Conservation (phyloP, 1,139 yeast genomes). For the Lodderomyces theae region DNA sequence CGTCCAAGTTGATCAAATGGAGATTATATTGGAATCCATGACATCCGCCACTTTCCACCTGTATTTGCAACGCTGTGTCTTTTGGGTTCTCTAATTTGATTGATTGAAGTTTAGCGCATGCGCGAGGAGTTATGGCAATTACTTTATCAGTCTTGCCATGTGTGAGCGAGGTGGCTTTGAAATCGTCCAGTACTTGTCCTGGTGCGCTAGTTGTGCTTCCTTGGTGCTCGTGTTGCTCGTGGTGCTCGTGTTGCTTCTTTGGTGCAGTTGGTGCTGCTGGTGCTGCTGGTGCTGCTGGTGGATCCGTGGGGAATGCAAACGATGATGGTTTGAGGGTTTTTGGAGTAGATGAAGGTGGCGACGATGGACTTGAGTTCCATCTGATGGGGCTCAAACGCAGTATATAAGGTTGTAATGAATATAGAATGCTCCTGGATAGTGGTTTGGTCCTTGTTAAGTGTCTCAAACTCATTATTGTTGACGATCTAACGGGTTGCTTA, state of each 20-base stretch:
- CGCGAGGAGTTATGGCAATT: slow-evolving; percentile 42
- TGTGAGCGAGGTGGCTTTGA: slow-evolving; percentile 28
- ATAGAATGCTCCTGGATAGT: neutral
- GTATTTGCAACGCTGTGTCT: slow-evolving; percentile 64
- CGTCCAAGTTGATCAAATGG: slow-evolving; percentile 51
- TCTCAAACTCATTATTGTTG: slow-evolving; percentile 2
- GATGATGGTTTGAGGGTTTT: slow-evolving; percentile 26
- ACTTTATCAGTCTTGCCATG: slow-evolving; percentile 36
- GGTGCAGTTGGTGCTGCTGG: too few species aligned
- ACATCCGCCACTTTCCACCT: slow-evolving; percentile 98
- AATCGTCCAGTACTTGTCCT: slow-evolving; percentile 27
- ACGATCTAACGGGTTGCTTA: too few species aligned
- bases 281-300: slow-evolving; percentile 6
- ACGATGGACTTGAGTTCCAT: slow-evolving; percentile 6
- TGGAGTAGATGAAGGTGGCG: slow-evolving; percentile 7
- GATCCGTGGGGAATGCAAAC: slow-evolving; percentile 24
- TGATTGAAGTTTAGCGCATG: slow-evolving; percentile 49
- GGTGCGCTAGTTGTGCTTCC: slow-evolving; percentile 1
- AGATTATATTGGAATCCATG: slow-evolving; percentile 94
- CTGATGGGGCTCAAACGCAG: neutral
- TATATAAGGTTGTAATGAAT: neutral
- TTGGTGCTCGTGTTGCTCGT: too few species aligned
- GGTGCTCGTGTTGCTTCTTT: too few species aligned
- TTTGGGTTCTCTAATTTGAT: slow-evolving; percentile 57
- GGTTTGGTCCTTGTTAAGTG: neutral